These are phyloP conservation scores for Gloeostereum incarnatum DNA, from an alignment of 768 basidiomycete species.

Conservation along the genomic window DNA sequence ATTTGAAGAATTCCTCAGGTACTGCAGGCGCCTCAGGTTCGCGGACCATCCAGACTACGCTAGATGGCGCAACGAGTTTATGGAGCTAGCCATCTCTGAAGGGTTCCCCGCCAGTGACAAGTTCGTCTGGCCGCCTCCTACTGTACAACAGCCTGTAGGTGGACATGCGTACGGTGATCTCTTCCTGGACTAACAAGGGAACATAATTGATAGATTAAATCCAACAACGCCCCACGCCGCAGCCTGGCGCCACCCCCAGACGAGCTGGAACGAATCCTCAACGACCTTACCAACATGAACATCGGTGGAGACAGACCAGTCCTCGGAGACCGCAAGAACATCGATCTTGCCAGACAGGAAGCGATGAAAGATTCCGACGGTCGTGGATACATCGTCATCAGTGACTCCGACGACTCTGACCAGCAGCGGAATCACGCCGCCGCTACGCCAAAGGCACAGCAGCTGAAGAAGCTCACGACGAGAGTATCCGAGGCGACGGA, in stretches of 20 bases:
- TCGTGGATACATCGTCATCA: constrained; percentile 32
- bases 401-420: constrained; percentile 16
- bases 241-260: constrained; percentile 27
- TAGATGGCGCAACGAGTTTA: constrained; percentile 57
- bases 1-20: constrained; percentile 71
- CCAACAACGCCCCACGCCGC: constrained; percentile 24
- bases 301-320: constrained; percentile 41
- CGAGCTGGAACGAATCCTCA: constrained; percentile 47
- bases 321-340: constrained; percentile 42
- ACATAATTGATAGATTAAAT: constrained; percentile 12
- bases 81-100: constrained; percentile 45
- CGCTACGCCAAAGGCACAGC: constrained; percentile 40
- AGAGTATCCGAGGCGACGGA: constrained; percentile 37
- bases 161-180: constrained; percentile 16
- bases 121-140: constrained; percentile 62
- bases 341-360: constrained; percentile 25
- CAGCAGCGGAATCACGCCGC: constrained; percentile 16
- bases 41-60: constrained; percentile 61
- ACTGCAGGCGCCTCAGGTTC: constrained; percentile 62
- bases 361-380: constrained; percentile 20
- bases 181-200: constrained; percentile 4
- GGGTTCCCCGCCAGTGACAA: constrained; percentile 50
- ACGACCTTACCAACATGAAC: constrained; percentile 49
- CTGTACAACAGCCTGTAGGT: constrained; percentile 10
- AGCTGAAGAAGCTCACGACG: constrained; percentile 37